Evolutionary conservation across 2,329 filamentous ascomycete species (phyloP), one percentile per base, ranked within the genome.

Genomic region (Colletotrichum phormii): DNA sequence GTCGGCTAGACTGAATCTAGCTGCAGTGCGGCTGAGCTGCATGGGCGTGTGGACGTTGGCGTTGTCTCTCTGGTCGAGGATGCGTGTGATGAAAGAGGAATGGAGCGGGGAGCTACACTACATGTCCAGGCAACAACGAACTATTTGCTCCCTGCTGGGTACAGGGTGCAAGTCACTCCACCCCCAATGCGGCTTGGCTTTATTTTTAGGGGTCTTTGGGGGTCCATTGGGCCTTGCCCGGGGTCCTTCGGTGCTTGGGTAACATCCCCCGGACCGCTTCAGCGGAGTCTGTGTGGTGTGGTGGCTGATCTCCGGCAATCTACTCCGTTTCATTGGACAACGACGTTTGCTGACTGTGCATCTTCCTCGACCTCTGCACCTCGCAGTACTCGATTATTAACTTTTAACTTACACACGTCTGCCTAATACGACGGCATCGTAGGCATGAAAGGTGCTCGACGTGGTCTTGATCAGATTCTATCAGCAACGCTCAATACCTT

Each of bases 161-260:
- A 29, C 24, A 22, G 15, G 59, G 42, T 13, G 57, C 55, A 37
- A 15, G 24, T 2, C 61, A 22, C 26, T 24, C 55, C 66, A 61
- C 60, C 35, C 55, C 46, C 26, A 3, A 73, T 71, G 66, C 55
- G 67, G 61, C 55, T 49, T 65, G 66, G 18, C 42, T 37, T 70
- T 73, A 65, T 61, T 73, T 70, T 73, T 73, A 73, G 67, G 66
- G 71, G 67, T 73, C 71, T 55, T 54, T 29, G 59, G 31, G 60
- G 58, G 18, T 53, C 18, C 68, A 42, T 42, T 42, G 15, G 37
- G 37, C 37, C 37, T 42, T 42, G 37, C 37, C 35, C 26, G 37
- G 37, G 12, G 24, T 13, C 18, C 5, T 18, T 42, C 6, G 37
- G 37, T 42, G 37, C 59, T 18, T 60, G 57, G 57, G 57, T 26